These are phyloP conservation scores for Fusarium albosuccineum DNA, from an alignment of 2,329 filamentous ascomycete genomes.

Conservation along the genomic window DNA sequence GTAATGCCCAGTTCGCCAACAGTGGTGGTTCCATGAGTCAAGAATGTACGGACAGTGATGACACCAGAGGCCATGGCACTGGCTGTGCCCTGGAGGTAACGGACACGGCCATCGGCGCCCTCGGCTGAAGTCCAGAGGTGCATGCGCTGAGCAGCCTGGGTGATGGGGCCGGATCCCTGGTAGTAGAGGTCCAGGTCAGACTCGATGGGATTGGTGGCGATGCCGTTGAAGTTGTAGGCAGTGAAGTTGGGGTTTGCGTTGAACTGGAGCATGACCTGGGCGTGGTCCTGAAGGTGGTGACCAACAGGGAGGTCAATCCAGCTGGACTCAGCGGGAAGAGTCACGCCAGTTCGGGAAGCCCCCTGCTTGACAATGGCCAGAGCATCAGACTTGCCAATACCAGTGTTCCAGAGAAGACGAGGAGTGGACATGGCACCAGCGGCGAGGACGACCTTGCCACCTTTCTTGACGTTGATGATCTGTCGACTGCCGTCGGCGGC, in stretches of 20 bases:
- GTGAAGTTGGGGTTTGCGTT: slow-evolving; percentile 41
- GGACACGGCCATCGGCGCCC: slow-evolving; percentile 40
- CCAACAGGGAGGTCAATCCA: slow-evolving; percentile 71
- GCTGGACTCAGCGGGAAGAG: slow-evolving; percentile 61
- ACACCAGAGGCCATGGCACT: slow-evolving; percentile 43
- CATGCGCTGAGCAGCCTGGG: slow-evolving; percentile 46
- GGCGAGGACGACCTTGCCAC: slow-evolving; percentile 69
- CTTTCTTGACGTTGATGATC: slow-evolving; percentile 45
- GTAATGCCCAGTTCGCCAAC: slow-evolving; percentile 45
- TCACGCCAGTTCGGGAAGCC: slow-evolving; percentile 59
- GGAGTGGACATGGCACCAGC: slow-evolving; percentile 65
- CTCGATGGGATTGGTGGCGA: slow-evolving; percentile 27
- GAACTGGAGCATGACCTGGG: slow-evolving; percentile 54
- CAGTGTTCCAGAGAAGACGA: slow-evolving; percentile 48
- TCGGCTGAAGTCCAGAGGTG: slow-evolving; percentile 44
- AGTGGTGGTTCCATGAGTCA: slow-evolving; percentile 43
- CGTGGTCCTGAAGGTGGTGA: slow-evolving; percentile 68
- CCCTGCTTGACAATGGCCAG: slow-evolving; percentile 62
- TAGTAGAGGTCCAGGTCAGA: slow-evolving; percentile 43
- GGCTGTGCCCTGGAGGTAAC: slow-evolving; percentile 44
- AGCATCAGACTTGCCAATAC: slow-evolving; percentile 74
- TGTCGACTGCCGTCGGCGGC: slow-evolving; percentile 61
- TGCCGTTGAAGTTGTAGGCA: slow-evolving; percentile 43
- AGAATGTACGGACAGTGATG: slow-evolving; percentile 41
- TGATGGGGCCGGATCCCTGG: slow-evolving; percentile 45